Conservation (phyloP, 371 early-diverging fungal genomes). For the Mucor circinelloides region DNA sequence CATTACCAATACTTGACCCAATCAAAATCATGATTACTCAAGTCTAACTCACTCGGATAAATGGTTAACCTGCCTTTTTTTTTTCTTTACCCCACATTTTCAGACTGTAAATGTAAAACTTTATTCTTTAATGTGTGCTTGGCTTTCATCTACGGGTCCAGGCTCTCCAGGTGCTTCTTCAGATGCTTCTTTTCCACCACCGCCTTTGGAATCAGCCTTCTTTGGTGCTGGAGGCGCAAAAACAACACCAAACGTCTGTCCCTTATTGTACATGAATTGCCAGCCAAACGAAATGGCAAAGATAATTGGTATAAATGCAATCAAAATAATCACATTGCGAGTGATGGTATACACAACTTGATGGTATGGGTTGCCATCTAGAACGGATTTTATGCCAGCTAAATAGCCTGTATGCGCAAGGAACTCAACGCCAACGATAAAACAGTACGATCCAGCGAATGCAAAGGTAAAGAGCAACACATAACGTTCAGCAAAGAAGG, state of each 20-base stretch:
- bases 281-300: constrained; percentile 22
- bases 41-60: neutral
- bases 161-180: constrained; percentile 13
- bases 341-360: constrained; percentile 18
- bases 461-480: constrained; percentile 31
- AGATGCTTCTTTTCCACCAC: neutral
- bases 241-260: constrained; percentile 21
- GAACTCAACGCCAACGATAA: constrained; percentile 38
- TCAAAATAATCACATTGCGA: constrained; percentile 14
- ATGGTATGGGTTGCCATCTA: constrained; percentile 25
- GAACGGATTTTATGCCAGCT: constrained; percentile 21
- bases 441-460: constrained; percentile 33
- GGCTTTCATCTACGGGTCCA: constrained; percentile 2
- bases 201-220: neutral
- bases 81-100: neutral
- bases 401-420: constrained; percentile 27
- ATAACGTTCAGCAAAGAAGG: constrained; percentile 22
- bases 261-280: constrained; percentile 21
- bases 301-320: constrained; percentile 13
- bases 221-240: neutral
- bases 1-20: neutral
- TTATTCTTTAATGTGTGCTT: constrained; percentile 14
- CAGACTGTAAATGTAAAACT: neutral
- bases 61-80: neutral
- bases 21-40: neutral